Conservation (phyloP, 257 asterid species). For the Datura wrightii region DNA sequence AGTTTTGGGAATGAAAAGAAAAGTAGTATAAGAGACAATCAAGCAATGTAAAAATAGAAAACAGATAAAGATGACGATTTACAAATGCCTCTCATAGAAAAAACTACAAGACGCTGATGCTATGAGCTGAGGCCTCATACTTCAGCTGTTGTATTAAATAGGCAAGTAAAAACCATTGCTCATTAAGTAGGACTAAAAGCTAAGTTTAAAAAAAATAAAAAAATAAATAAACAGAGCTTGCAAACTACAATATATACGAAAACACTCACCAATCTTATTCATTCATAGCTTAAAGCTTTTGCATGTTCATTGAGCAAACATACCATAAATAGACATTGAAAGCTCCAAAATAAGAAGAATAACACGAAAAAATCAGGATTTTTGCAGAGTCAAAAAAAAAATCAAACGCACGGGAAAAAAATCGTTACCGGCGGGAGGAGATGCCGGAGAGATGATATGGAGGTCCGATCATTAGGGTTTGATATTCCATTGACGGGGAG, state of each 20-base stretch:
- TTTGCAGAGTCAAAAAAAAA: neutral
- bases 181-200: neutral
- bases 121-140: neutral
- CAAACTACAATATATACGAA: constrained; percentile 28
- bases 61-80: neutral
- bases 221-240: neutral
- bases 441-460: constrained; percentile 22
- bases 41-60: neutral
- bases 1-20: neutral
- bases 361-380: neutral
- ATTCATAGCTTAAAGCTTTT: neutral
- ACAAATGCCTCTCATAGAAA: neutral
- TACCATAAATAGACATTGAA: constrained; percentile 25
- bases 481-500: constrained; percentile 23
- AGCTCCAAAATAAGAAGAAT: neutral
- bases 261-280: neutral
- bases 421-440: constrained; percentile 38
- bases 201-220: neutral
- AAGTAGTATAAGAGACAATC: neutral
- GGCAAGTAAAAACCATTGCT: neutral
- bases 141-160: neutral
- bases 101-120: neutral
- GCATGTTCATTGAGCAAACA: constrained; percentile 12
- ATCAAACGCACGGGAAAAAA: neutral
- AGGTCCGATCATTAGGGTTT: constrained; percentile 40